Base-by-base conservation (phyloP, 2,329 filamentous ascomycete genomes). In the Phyllosticta citribraziliensis region DNA sequence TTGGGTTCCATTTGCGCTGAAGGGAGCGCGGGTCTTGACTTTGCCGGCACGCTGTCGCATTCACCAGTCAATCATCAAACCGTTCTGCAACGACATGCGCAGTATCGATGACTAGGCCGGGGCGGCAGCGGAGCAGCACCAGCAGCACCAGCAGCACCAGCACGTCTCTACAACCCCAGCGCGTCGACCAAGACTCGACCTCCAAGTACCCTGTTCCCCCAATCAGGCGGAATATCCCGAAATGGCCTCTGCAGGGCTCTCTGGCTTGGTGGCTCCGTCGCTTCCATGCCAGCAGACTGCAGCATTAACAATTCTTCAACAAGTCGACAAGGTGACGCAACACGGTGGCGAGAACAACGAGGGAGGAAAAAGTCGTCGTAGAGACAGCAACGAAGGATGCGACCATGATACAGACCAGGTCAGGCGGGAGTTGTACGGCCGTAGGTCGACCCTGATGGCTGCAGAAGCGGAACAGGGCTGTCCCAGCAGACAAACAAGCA, bases 101-200 rank as follows among this genome's bases (percentile, higher is more conserved):
- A 72, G 30, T 69, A 69, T 54, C 52, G 69, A n/a, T 58, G 17
- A 3, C 40, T n/a, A 66, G 9, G 61, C 74, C 12, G 70, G 64
- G 19, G 69, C 68, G 6, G 72, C 72, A 14, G 66, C 22, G 22
- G 22, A 22, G 22, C 22, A 22, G 22, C 22, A 2, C 2, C 22
- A 22, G 22, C 22, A 22, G 22, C 22, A 22, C 22, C 22, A 22
- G 22, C 22, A 22, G 22, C 22, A 22, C 22, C 22, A 22, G 27
- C 69, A 24, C 63, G 40, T 47, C 40, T 47, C n/a, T n/a, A n/a
- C 40, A 47, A 47, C 17, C 40, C 40, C 40, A n/a, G 17, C 3
- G 14, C 12, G 40, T 47, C 40, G n/a, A n/a, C 17, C 40, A 47
- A 47, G 40, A n/a, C 40, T 47, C 17, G 40, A 47, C 40, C 14